Evolutionary conservation across 441 rosid genomes (phyloP), one percentile per base, ranked within the genome.

Genomic region (Brassica hybrid): DNA sequence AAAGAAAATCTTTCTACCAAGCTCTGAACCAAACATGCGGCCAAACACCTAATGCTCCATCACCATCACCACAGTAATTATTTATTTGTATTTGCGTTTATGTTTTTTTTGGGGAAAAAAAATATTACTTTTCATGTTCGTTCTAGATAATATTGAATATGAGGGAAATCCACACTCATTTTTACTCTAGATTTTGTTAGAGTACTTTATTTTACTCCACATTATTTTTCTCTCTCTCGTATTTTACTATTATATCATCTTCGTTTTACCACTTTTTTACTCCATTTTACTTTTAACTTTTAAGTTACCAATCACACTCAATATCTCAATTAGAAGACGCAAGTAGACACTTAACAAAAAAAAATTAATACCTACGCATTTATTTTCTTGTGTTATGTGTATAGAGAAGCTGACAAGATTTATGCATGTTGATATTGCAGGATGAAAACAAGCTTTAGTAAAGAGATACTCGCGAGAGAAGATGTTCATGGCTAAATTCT

Each of bases 351-450:
- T 23, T 11, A 21, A 2, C 3, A 54, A 12, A 50, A 13, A 57
- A 57, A 60, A 7, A 12, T 23, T 59, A 5, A 12, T 23, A 60
- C 9, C n/a, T 23, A 4, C 12, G 34, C 12, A 12, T 59, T 21
- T 21, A 59, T 27, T 16, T 13, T 13, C 9, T 60, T 60, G 65
- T 60, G 38, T 25, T 60, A 27, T 60, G 65, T 60, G 9, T 60
- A 25, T 60, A 25, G 38, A 60, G 65, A 59, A 58, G 64, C 30
- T 59, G 34, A 57, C 30, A 19, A 9, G 27, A 11, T 57, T 57
- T 18, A 19, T 59, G 27, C 12, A 59, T 59, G 34, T 59, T 59
- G 64, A 27, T 16, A 60, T 60, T 60, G 38, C 65, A 27, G 65
- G 65, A 25, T 27, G 65, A 13, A 60, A 60, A 25, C 65, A 27